A percentile compares a stretch with the other conserved stretches of the same genome.
Conservation (phyloP, 257 asterid species). For the Salvia splendens region DNA sequence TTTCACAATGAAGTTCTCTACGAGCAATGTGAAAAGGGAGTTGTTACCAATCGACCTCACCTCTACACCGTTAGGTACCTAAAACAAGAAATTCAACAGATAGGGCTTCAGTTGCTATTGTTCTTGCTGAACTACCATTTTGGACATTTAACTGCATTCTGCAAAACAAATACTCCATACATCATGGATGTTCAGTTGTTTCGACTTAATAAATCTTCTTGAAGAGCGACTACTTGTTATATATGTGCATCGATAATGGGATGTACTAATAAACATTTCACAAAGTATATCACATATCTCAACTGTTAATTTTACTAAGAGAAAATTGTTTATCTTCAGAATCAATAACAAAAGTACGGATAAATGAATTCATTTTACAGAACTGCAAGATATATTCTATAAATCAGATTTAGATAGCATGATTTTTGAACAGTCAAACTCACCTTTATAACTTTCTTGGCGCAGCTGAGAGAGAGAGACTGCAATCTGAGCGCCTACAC, state of each 20-base stretch:
- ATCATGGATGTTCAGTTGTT: background rate
- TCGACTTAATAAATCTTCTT: background rate
- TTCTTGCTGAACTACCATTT: constrained; percentile 22
- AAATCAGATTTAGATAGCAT: background rate
- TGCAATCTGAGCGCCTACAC: constrained; percentile 76
- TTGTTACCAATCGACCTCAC: constrained; percentile 1
- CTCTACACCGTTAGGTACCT: constrained; percentile 38
- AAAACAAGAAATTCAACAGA: constrained; percentile 18
- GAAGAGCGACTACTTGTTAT: background rate
- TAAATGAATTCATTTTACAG: background rate
- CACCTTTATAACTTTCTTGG: constrained; percentile 38
- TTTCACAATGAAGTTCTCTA: no score
- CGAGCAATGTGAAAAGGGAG: constrained; percentile 6
- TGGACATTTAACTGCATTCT: background rate
- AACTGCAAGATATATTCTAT: background rate
- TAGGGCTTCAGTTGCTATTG: background rate
- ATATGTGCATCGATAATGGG: background rate
- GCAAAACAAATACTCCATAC: background rate
- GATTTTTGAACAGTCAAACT: constrained; percentile 9
- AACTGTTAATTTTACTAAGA: background rate
- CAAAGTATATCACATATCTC: background rate
- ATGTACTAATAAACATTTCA: background rate
- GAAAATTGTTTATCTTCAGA: background rate
- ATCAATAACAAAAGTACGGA: background rate
- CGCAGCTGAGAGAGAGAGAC: constrained; percentile 69